Evolutionary conservation across 768 basidiomycete genomes (phyloP).

Genomic region (Nidularia sp.): DNA sequence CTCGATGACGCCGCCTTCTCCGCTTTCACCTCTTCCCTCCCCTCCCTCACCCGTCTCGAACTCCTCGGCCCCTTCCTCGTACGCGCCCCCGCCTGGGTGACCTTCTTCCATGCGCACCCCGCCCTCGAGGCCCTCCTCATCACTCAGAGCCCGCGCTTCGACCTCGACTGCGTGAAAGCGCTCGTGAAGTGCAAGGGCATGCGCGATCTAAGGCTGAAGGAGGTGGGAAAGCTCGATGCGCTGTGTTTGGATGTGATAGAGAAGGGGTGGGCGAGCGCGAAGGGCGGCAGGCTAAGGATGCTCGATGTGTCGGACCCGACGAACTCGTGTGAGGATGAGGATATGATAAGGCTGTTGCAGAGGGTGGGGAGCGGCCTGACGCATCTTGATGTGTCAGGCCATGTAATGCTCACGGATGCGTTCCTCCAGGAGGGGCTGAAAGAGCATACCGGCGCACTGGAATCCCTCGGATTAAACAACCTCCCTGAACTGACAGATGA

Average conservation of each 20-base stretch:
- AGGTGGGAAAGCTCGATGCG: constrained; percentile 70
- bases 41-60: constrained; percentile 63
- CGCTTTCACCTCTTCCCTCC: constrained; percentile 60
- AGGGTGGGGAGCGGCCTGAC: constrained; percentile 51
- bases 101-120: constrained; percentile 65
- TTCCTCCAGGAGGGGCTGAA: constrained; percentile 61
- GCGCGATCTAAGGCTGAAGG: constrained; percentile 71
- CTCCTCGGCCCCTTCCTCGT: constrained; percentile 90
- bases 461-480: constrained; percentile 49
- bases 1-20: constrained; percentile 60
- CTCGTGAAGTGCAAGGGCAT: constrained; percentile 55
- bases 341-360: constrained; percentile 51
- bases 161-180: constrained; percentile 56
- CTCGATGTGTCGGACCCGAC: constrained; percentile 72
- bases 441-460: constrained; percentile 40
- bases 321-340: constrained; percentile 49
- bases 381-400: constrained; percentile 69
- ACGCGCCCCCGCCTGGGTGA: constrained; percentile 64
- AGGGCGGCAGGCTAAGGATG: constrained; percentile 34
- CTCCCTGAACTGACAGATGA: constrained; percentile 63
- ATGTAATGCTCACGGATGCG: constrained; percentile 54
- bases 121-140: constrained; percentile 72
- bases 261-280: constrained; percentile 38
- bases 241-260: constrained; percentile 54
- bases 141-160: constrained; percentile 84